Percentiles rank a stretch among this genome's conserved stretches.
These are phyloP conservation scores for Boletus sp. DNA, from an alignment of 768 basidiomycete species.

Conservation along the genomic window DNA sequence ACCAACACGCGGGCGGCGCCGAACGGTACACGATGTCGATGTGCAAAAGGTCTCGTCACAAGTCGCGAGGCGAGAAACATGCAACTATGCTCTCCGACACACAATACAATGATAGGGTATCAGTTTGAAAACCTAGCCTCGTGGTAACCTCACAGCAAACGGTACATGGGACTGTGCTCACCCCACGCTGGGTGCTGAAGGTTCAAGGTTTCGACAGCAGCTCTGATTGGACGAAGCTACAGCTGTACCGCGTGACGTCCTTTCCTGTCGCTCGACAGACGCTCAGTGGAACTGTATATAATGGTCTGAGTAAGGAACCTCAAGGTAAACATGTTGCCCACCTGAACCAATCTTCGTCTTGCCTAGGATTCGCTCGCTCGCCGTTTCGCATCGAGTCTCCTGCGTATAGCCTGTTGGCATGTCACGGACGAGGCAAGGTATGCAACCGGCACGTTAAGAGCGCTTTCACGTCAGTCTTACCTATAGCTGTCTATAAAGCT, in stretches of 20 bases:
- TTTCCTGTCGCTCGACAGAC: not conserved
- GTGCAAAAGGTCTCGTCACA: not conserved
- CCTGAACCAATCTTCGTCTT: not conserved
- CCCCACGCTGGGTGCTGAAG: not conserved
- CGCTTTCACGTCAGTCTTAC: not conserved
- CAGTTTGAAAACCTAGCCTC: not conserved
- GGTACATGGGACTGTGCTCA: not conserved
- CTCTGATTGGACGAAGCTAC: not conserved
- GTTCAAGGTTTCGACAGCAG: not conserved
- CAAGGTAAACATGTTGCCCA: not conserved
- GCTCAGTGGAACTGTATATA: not conserved
- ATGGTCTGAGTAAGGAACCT: not conserved
- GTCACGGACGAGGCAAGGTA: conserved; percentile 4
- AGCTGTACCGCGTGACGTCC: not conserved
- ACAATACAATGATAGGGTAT: not conserved
- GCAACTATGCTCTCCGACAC: no score
- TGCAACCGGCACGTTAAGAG: not conserved
- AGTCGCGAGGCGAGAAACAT: no score
- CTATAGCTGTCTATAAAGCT: not conserved
- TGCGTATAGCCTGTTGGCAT: not conserved
- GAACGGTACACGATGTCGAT: not conserved
- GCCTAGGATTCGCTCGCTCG: not conserved
- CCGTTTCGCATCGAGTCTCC: not conserved
- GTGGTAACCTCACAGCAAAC: not conserved
- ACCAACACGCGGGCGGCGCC: not conserved